Conservation (phyloP, 169 alveolate species). For the Babesia divergens region DNA sequence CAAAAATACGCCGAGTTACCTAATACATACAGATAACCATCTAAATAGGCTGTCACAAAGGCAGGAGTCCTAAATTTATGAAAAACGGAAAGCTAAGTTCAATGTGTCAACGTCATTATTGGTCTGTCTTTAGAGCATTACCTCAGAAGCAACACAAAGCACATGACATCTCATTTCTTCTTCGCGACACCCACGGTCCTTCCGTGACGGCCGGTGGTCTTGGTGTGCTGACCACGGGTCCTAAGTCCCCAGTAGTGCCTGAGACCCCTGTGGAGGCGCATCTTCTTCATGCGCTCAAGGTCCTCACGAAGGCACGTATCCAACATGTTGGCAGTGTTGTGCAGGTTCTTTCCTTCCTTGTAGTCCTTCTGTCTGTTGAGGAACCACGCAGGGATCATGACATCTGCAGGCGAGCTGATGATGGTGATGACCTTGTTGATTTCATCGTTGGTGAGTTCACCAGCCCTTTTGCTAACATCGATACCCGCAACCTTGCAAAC, state of each 20-base stretch:
- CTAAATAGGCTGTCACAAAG: too few species aligned
- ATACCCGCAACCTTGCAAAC: constrained; percentile 96
- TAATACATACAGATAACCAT: not conserved
- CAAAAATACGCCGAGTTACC: not conserved
- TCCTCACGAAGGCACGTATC: constrained; percentile 98
- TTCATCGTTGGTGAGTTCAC: constrained; percentile 95
- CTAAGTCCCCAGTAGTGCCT: constrained; percentile 98
- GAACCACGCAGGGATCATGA: constrained; percentile 98
- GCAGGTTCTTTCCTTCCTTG: constrained; percentile 93
- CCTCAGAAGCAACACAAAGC: not conserved
- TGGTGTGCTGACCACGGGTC: constrained; percentile 99
- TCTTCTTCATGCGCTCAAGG: constrained; percentile 97
- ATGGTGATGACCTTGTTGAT: constrained; percentile 85
- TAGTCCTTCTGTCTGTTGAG: constrained; percentile 95
- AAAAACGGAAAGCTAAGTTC: not conserved
- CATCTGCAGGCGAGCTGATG: constrained; percentile 89
- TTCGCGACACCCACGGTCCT: constrained; percentile 96
- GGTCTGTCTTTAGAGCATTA: not conserved
- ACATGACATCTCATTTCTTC: constrained; percentile 81
- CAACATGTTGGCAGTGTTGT: constrained; percentile 90
- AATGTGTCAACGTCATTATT: constrained; percentile 2
- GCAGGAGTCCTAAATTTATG: not conserved
- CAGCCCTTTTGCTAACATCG: constrained; percentile 97
- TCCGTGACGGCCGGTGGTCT: constrained; percentile 99
- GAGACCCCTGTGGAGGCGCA: constrained; percentile 96